Evolutionary conservation across 1,284 basidiomycete genomes (phyloP).

Genomic region (Thecaphora thlaspeos): DNA sequence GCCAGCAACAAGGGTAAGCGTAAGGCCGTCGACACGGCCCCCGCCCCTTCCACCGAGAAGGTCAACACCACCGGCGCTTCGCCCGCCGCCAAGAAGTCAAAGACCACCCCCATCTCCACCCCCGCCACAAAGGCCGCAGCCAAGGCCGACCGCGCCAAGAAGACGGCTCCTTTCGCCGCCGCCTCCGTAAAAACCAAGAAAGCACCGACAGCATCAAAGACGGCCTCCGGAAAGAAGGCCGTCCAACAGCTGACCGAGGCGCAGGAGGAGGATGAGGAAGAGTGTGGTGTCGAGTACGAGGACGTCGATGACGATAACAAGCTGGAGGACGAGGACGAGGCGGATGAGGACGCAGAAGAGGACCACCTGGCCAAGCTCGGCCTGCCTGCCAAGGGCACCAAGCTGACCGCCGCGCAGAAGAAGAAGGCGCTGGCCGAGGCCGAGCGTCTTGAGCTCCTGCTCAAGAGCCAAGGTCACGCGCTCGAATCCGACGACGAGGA

Average conservation of each 20-base stretch:
- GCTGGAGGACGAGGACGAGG: conserved; percentile 18
- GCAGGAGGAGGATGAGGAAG: conserved; percentile 60
- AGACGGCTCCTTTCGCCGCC: conserved; percentile 17
- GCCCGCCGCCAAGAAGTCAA: neutral
- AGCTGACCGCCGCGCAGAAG: conserved; percentile 48
- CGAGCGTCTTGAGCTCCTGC: conserved; percentile 53
- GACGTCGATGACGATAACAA: conserved; percentile 19
- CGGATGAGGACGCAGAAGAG: conserved; percentile 14
- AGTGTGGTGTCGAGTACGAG: conserved; percentile 54
- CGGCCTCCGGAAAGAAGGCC: conserved; percentile 26
- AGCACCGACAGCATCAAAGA: conserved; percentile 41
- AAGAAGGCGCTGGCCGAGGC: conserved; percentile 55
- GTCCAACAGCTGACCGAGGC: conserved; percentile 25
- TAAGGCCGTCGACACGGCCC: conserved; percentile 56
- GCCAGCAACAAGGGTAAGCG: conserved; percentile 55
- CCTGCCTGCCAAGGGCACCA: conserved; percentile 43
- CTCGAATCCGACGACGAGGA: conserved; percentile 46
- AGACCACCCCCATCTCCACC: conserved; percentile 6
- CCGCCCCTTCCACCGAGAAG: conserved; percentile 37
- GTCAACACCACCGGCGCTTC: conserved; percentile 20
- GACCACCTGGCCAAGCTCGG: conserved; percentile 34
- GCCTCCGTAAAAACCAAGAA: conserved; percentile 17
- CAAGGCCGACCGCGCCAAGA: conserved; percentile 63
- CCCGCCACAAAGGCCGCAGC: conserved; percentile 61
- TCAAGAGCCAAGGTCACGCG: conserved; percentile 52